Percentiles rank a stretch among this genome's conserved stretches.
Conservation (phyloP, 2,329 filamentous ascomycete genomes). For the Emergomyces orientalis region DNA sequence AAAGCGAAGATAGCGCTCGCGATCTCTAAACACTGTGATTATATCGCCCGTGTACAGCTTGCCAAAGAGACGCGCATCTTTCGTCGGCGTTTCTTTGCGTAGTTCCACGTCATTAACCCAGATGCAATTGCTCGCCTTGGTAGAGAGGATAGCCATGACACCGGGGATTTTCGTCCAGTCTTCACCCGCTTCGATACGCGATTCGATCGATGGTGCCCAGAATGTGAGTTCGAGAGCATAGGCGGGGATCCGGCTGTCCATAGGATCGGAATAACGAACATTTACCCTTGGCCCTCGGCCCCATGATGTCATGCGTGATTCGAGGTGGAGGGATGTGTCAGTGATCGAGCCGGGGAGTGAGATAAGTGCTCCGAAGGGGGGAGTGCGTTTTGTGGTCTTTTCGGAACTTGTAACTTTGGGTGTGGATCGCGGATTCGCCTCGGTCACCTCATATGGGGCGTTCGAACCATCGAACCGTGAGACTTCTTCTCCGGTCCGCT, state of each 20-base stretch:
- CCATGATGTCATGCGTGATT: slow-evolving; percentile 62
- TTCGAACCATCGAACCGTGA: slow-evolving; percentile 12
- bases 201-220: slow-evolving; percentile 60
- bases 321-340: slow-evolving; percentile 55
- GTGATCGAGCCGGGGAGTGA: slow-evolving; percentile 57
- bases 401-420: not conserved
- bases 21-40: slow-evolving; percentile 56
- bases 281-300: slow-evolving; percentile 64
- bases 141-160: slow-evolving; percentile 63
- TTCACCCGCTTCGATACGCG: slow-evolving; percentile 47
- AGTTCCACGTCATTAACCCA: slow-evolving; percentile 65
- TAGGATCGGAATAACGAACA: slow-evolving; percentile 50
- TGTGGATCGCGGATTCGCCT: slow-evolving; percentile 3
- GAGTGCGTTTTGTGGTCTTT: slow-evolving; percentile 24
- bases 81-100: slow-evolving; percentile 43
- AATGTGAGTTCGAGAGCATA: slow-evolving; percentile 70
- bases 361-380: slow-evolving; percentile 54
- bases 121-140: slow-evolving; percentile 68
- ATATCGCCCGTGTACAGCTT: slow-evolving; percentile 68
- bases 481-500: slow-evolving; percentile 32
- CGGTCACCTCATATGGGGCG: not conserved
- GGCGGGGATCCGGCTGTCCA: slow-evolving; percentile 68
- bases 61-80: slow-evolving; percentile 49
- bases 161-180: slow-evolving; percentile 47
- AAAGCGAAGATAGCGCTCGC: slow-evolving; percentile 34